Evolutionary conservation across 805 yeast species (phyloP).

Genomic region (Candida pseudoglaebosa): DNA sequence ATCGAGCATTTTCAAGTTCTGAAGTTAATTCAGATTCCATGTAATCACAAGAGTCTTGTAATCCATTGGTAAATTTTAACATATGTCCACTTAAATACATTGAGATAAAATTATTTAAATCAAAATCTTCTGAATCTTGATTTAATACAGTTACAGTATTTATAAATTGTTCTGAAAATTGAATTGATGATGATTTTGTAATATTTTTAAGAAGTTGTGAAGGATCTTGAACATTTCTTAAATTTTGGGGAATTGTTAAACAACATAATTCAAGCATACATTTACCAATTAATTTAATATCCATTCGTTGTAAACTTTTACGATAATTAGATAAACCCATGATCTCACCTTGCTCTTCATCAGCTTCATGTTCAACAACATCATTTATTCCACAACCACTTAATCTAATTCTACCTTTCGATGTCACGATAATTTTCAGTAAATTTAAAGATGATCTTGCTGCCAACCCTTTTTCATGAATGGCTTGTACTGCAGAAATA

Average conservation of each 20-base stretch:
- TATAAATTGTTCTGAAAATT: conserved; percentile 44
- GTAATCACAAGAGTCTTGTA: conserved; percentile 52
- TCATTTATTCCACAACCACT: conserved; percentile 71
- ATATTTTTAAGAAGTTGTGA: conserved; percentile 13
- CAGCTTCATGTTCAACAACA: conserved; percentile 45
- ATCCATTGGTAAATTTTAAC: conserved; percentile 44
- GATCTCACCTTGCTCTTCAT: conserved; percentile 18
- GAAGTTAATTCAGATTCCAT: conserved; percentile 57
- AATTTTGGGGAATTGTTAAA: conserved; percentile 26
- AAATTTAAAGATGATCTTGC: conserved; percentile 59
- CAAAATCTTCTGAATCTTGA: conserved; percentile 18
- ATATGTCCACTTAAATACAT: conserved; percentile 30
- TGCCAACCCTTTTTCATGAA: conserved; percentile 63
- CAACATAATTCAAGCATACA: conserved; percentile 54
- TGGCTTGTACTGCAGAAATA: conserved; percentile 58
- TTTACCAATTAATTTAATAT: conserved; percentile 56
- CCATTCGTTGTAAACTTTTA: conserved; percentile 45
- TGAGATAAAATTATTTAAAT: conserved; percentile 21
- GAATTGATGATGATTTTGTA: conserved; percentile 8
- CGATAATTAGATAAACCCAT: conserved; percentile 9
- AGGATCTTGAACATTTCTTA: conserved; percentile 15
- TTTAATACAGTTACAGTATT: conserved; percentile 34
- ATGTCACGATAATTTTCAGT: conserved; percentile 69
- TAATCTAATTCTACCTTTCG: conserved; percentile 65
- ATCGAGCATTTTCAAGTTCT: conserved; percentile 85